Evolutionary conservation across 23 red algal species (phyloP), one percentile per base, ranked within the genome.

Genomic region (Gracilariopsis chorda): DNA sequence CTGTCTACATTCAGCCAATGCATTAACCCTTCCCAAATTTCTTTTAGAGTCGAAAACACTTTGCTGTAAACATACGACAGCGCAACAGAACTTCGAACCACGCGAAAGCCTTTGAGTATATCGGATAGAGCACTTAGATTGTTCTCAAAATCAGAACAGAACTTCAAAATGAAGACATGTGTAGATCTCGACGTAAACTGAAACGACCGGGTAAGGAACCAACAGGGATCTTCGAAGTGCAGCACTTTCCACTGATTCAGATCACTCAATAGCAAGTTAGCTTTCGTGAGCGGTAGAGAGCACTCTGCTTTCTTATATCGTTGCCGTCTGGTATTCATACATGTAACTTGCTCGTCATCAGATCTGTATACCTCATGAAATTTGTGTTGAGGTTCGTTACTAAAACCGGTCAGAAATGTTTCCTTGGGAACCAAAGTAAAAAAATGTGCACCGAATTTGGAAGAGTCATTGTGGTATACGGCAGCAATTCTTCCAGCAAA

Each of bases 171-270:
- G 27, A 84, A 84, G 46, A 6, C 32, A 7, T 68, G 24, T 39
- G 53, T 68, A 4, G 80, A 47, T 24, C 80, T 4, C 1, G 80
- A 84, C 16, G 80, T 63, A 51, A 69, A n/a, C 30, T 33, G 16
- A 48, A 84, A 84, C 11, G 36, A 53, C 23, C 80, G 17, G 0
- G n/a, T 37, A 21, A 64, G 36, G 44, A 84, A 84, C 80, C 80
- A 84, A 20, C 32, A 53, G 0, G 58, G 80, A 25, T 84, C 80
- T 33, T 65, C 80, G 11, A 58, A 63, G 25, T 84, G 80, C 4
- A 84, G 57, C 21, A 84, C 6, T 10, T 53, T 84, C 10, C 29
- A 35, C 80, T 63, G 0, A 39, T 40, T 0, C 24, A 70, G 9
- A 19, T 64, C 34, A 11, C n/a, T 47, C 7, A 27, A 13, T 0